Base-by-base conservation (phyloP, 108 stramenopile genomes). In the Nitzschia sp. region DNA sequence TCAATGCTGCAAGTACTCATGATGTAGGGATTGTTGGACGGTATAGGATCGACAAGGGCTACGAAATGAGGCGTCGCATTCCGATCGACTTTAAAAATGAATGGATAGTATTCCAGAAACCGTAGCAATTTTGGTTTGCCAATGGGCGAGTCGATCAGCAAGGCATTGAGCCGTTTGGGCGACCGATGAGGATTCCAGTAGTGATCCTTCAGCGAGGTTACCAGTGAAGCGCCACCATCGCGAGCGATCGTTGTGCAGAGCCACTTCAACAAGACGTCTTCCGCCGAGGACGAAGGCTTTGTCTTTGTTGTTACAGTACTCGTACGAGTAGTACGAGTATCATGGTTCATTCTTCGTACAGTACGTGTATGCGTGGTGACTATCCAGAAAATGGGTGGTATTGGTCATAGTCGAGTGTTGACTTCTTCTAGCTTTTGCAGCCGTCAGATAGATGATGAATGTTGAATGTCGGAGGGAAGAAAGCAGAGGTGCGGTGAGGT, bases 171-270 rank as follows among this genome's bases (percentile, higher is more conserved):
- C n/a, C 57, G 58, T 36, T 74, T 56, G 8, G n/a, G 22, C 13
- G 32, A 55, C n/a, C n/a, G n/a, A 38, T 32, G 9, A 2, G 30
- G 28, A 5, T 23, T 33, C 23, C 41, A 52, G 55, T 58, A 34
- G 27, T 67, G 75, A 16, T 81, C 80, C 62, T 81, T 81, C 28
- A 81, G 46, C 26, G 58, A 56, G 15, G 64, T 66, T n/a, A 72
- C 80, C 30, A 81, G 53, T 32, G 58, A 62, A 13, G 71, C 72
- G 3, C 80, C 80, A 9, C 80, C 80, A 53, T 81, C 80, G 0
- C 62, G 53, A 21, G 53, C 54, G 36, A 81, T 81, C 35, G 72
- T 72, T 11, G 32, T 48, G 2, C 1, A 72, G 15, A 81, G 65
- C 19, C 75, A 32, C 21, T 46, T 22, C 41, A 77, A 31, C 30